Evolutionary conservation across 2,329 filamentous ascomycete species (phyloP).

Genomic region (Microcyclospora tardicrescens): DNA sequence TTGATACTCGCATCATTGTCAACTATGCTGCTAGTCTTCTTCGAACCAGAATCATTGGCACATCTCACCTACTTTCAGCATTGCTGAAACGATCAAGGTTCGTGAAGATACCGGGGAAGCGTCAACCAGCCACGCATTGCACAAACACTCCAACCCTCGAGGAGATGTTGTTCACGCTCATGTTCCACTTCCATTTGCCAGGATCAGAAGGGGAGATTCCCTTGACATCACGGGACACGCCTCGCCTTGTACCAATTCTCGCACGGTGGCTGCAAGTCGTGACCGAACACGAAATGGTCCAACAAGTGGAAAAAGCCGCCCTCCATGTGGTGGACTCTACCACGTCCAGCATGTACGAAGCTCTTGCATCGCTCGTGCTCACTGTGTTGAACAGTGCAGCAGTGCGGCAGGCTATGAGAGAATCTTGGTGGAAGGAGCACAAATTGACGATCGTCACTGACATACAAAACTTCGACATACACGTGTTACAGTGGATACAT

Average conservation of each 20-base stretch:
- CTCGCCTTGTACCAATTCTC: slow-evolving; percentile 13
- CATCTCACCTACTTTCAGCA: slow-evolving; percentile 17
- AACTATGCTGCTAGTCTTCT: slow-evolving; percentile 17
- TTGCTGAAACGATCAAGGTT: slow-evolving; percentile 17
- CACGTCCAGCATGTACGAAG: slow-evolving; percentile 18
- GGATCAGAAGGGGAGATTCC: slow-evolving; percentile 7
- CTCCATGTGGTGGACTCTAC: slow-evolving; percentile 15
- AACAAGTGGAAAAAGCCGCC: slow-evolving; percentile 16
- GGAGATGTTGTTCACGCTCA: slow-evolving; percentile 19
- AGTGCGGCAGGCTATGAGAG: slow-evolving; percentile 14
- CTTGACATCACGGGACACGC: slow-evolving; percentile 6
- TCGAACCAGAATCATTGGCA: slow-evolving; percentile 10
- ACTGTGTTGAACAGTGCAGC: slow-evolving; percentile 16
- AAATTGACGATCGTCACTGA: slow-evolving; percentile 15
- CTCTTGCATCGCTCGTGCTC: slow-evolving; percentile 18
- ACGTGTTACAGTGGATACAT: slow-evolving; percentile 22
- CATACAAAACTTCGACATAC: slow-evolving; percentile 20
- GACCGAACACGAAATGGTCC: slow-evolving; percentile 17
- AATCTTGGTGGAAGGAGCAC: slow-evolving; percentile 18
- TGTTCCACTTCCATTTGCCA: slow-evolving; percentile 15
- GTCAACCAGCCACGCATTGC: slow-evolving; percentile 1
- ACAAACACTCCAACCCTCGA: slow-evolving; percentile 17
- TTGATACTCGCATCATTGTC: slow-evolving; percentile 19
- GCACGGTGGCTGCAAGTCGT: slow-evolving; percentile 18
- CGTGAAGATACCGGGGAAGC: not conserved